A percentile compares a stretch with the other conserved stretches of the same genome.
Evolutionary conservation across 345 rosid genomes (phyloP).

Genomic region (Salix dunnii): DNA sequence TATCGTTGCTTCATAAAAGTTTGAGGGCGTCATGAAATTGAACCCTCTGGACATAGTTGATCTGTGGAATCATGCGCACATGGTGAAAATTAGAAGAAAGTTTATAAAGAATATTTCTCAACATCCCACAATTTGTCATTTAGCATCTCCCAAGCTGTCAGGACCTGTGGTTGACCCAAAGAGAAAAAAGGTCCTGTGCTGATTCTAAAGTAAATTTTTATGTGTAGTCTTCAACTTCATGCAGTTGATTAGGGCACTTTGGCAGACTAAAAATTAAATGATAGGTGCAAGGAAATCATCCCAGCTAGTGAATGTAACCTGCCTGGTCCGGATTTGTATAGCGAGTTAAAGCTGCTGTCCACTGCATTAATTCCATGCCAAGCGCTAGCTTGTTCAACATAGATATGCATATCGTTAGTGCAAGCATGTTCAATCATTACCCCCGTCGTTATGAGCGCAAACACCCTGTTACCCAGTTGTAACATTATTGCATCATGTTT

Average conservation of each 20-base stretch:
- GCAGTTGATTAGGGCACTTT: background rate
- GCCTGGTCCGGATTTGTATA: background rate
- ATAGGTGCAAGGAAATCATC: background rate
- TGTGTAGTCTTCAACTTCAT: background rate
- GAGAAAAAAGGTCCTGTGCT: background rate
- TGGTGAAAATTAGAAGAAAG: background rate
- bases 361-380: no score
- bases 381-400: no score
- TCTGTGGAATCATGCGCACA: background rate
- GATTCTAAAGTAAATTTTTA: background rate
- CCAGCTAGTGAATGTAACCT: background rate
- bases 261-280: background rate
- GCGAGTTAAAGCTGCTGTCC: background rate
- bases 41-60: background rate
- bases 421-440: no score
- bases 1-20: no score
- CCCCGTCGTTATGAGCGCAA: no score
- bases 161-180: background rate
- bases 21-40: background rate
- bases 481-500: no score
- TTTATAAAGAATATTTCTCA: background rate
- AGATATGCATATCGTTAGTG: no score
- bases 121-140: background rate
- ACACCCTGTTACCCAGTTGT: no score
- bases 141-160: background rate